Conservation (phyloP, 768 basidiomycete genomes). For the Ramaria sp. region DNA sequence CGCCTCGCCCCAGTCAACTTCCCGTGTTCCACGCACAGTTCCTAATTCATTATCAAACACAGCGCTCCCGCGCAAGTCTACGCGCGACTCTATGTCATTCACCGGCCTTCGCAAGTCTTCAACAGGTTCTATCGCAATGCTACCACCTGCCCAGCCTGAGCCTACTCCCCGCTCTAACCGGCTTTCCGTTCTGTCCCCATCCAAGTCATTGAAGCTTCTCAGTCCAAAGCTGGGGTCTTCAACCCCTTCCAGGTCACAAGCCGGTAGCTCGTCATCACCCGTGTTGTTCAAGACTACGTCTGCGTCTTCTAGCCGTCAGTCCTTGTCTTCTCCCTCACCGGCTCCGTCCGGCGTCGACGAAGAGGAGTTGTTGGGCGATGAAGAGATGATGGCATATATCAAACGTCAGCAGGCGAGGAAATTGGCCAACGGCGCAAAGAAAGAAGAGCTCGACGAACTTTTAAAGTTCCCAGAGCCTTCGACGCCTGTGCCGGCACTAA, state of each 20-base stretch:
- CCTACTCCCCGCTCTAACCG: constrained; percentile 41
- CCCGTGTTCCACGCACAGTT: constrained; percentile 59
- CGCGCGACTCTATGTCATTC: constrained; percentile 73
- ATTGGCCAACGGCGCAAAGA: constrained; percentile 69
- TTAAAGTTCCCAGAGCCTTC: constrained; percentile 89
- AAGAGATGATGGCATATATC: constrained; percentile 95
- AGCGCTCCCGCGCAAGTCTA: constrained; percentile 49
- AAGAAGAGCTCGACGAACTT: constrained; percentile 80
- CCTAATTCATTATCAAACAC: constrained; percentile 34
- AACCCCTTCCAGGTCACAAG: constrained; percentile 38
- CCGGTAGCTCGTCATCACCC: constrained; percentile 45
- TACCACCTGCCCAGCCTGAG: constrained; percentile 21
- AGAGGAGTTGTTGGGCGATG: constrained; percentile 82
- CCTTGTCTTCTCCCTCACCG: constrained; percentile 78
- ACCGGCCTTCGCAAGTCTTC: constrained; percentile 73
- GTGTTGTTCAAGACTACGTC: constrained; percentile 33
- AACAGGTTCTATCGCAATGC: constrained; percentile 62
- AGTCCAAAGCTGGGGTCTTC: constrained; percentile 66
- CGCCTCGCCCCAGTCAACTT: constrained; percentile 49
- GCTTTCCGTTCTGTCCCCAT: constrained; percentile 78
- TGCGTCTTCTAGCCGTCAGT: constrained; percentile 56
- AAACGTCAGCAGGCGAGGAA: constrained; percentile 84
- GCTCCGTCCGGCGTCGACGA: constrained; percentile 65
- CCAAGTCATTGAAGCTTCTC: constrained; percentile 71
- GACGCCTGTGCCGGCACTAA: constrained; percentile 50